These are phyloP conservation scores for Sporothrix variecibatus DNA, from an alignment of 2,329 filamentous ascomycete species.

Conservation along the genomic window DNA sequence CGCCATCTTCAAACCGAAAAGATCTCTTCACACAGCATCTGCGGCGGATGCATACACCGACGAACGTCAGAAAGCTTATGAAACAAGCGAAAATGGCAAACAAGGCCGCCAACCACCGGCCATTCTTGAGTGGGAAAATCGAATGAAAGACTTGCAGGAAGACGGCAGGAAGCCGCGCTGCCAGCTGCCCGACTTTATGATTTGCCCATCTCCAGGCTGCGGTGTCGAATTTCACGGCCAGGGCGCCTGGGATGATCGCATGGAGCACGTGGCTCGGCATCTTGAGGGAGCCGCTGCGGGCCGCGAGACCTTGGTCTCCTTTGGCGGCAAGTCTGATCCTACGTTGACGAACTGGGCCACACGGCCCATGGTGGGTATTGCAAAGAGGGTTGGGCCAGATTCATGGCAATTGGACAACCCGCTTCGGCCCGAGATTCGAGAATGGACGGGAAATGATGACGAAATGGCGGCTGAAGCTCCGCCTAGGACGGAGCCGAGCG, in stretches of 20 bases:
- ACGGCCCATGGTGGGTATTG: slow-evolving; percentile 42
- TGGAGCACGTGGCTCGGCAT: slow-evolving; percentile 86
- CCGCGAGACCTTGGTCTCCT: slow-evolving; percentile 39
- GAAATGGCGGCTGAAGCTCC: neutral
- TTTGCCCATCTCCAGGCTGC: slow-evolving; percentile 66
- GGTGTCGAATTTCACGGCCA: slow-evolving; percentile 58
- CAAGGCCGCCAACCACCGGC: slow-evolving; percentile 37
- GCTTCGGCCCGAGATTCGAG: slow-evolving; percentile 31
- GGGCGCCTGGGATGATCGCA: slow-evolving; percentile 74
- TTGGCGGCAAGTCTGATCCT: slow-evolving; percentile 44
- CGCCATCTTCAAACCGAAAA: slow-evolving; percentile 83
- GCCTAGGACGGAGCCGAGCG: neutral
- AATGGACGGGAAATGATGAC: slow-evolving; percentile 25
- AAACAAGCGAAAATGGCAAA: slow-evolving; percentile 40
- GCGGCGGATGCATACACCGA: slow-evolving; percentile 75
- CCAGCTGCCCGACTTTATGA: slow-evolving; percentile 59
- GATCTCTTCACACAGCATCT: slow-evolving; percentile 90
- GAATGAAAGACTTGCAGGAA: slow-evolving; percentile 57
- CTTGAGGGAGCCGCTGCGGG: slow-evolving; percentile 58
- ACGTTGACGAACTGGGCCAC: slow-evolving; percentile 47
- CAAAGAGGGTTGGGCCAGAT: slow-evolving; percentile 33
- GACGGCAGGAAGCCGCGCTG: slow-evolving; percentile 64
- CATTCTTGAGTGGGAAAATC: slow-evolving; percentile 50
- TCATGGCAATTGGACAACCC: slow-evolving; percentile 33
- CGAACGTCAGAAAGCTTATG: slow-evolving; percentile 42